A percentile compares a stretch with the other conserved stretches of the same genome.
These are phyloP conservation scores for Auriscalpium orientale DNA, from an alignment of 768 basidiomycete genomes.

Conservation along the genomic window DNA sequence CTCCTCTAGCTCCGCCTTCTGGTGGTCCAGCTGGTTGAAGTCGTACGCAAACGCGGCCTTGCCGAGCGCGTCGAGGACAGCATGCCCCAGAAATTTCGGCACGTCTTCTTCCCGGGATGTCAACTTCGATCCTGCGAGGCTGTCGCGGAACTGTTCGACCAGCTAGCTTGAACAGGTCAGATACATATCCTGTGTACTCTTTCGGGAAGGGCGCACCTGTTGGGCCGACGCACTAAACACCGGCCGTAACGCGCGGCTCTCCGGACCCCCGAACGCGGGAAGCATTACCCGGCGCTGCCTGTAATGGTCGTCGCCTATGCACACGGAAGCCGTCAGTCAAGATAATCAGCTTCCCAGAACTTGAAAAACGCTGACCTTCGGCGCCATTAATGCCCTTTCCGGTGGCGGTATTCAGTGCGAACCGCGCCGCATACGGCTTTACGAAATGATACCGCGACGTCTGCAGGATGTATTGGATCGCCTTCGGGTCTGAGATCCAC, in stretches of 20 bases:
- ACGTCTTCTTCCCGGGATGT: conserved; percentile 3
- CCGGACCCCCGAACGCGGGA: conserved; percentile 5
- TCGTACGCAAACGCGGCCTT: conserved; percentile 9
- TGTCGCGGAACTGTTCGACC: background rate
- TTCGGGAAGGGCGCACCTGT: conserved; percentile 1
- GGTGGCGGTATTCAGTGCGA: conserved; percentile 7
- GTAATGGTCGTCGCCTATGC: conserved; percentile 6
- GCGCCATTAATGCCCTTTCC: conserved; percentile 8
- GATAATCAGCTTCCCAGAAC: background rate
- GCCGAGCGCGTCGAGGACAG: conserved; percentile 9
- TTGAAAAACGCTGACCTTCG: background rate
- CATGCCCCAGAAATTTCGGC: conserved; percentile 3
- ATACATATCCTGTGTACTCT: background rate
- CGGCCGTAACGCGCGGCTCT: conserved; percentile 3
- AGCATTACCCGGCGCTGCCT: conserved; percentile 5
- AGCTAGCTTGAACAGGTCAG: background rate
- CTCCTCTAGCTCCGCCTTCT: background rate
- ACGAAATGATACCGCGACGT: conserved; percentile 8
- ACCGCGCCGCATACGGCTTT: conserved; percentile 12
- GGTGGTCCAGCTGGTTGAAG: conserved; percentile 6
- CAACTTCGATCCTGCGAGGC: background rate
- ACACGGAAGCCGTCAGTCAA: background rate
- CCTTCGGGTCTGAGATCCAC: conserved; percentile 10
- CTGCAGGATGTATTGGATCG: conserved; percentile 11
- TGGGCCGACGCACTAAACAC: conserved; percentile 8